Evolutionary conservation across 768 basidiomycete species (phyloP), one percentile per base, ranked within the genome.

Genomic region (Leccinum rimulosum): DNA sequence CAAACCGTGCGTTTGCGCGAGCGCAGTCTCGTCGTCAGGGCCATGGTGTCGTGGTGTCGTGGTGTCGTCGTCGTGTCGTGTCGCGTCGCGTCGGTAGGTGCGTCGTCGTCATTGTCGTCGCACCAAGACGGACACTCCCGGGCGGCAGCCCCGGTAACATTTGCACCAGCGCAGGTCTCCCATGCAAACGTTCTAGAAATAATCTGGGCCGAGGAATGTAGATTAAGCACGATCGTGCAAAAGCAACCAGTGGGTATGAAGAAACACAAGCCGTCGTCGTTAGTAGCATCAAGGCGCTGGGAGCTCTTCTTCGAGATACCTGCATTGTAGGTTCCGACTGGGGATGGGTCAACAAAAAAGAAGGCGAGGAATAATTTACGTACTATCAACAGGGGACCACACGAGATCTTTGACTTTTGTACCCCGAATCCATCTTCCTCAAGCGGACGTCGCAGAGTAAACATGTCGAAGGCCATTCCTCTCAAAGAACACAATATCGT

Each of bases 301-400:
- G 36, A 97, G 77, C 69, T 95, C 93, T 70, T 96, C 93, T 74
- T 98, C 98, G 59, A 98, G 82, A 75, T 98, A 97, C 90, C 90
- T 92, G 57, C 15, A 47, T 40, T 3, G 51, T 38, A 52, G 35
- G 31, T 55, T 40, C 36, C 60, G 55, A 12, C 35, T 14, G 30
- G 11, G 50, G 50, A 54, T 28, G 8, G 30, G 54, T 65, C 50
- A 62, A 56, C 28, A 36, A 31, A 22, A 49, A 45, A 54, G 40
- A 54, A 55, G n/a, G 12, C 53, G 10, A 36, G 12, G 12, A 33
- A 50, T 3, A 33, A 56, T 7, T 2, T 36, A 28, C 12, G 30
- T 65, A 69, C 27, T 64, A 90, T 93, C 97, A 98, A 69, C 95
- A 4, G 88, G 82, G 67, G 89, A 97, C 95, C 96, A 99, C 19